Base-by-base conservation (phyloP, 768 basidiomycete species). In the Lactarius tabidus region DNA sequence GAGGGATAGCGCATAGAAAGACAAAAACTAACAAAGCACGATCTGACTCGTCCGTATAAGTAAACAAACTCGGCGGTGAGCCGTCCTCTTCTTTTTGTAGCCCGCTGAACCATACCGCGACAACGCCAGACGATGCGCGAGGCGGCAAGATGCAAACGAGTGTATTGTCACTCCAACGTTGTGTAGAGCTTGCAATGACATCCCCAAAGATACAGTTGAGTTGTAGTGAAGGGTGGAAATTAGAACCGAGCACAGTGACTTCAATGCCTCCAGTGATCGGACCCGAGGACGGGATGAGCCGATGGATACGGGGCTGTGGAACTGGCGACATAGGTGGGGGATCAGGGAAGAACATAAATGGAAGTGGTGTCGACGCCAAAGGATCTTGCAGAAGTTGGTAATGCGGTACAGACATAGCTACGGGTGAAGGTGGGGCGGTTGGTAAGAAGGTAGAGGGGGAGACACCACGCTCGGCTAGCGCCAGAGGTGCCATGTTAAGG, bases 261-360 rank as follows among this genome's bases (percentile, higher is more conserved):
- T 97, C 94, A 69, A 93, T 94, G 1, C 96, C 96, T 36, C 95
- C 95, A 65, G 89, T 85, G 26, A 91, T 94, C 12, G 94, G 93
- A 15, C 95, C 93, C 65, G 83, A 81, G 60, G 86, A 84, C 1
- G 93, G 93, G 68, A 95, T 93, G 45, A 95, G 83, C 7, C 91
- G 86, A 71, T 93, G 91, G 63, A 95, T 94, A 54, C 82, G 88
- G 15, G 92, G 91, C 43, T 83, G 76, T 60, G 83, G 84, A 65
- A 82, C 73, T 65, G 82, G 79, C 64, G 80, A 64, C 39, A 80
- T 70, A 67, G 83, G 77, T 23, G 82, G 77, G 26, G 80, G 75
- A 66, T 82, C 75, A 63, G 85, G 81, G 71, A 87, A 87, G 73
- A 88, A 87, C 76, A 88, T 69, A 57, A 69, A 66, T 2, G 64